phyloP scores from a whole-genome alignment of 1,139 yeast genomes.

The Magnusiomyces ingens region DNA sequence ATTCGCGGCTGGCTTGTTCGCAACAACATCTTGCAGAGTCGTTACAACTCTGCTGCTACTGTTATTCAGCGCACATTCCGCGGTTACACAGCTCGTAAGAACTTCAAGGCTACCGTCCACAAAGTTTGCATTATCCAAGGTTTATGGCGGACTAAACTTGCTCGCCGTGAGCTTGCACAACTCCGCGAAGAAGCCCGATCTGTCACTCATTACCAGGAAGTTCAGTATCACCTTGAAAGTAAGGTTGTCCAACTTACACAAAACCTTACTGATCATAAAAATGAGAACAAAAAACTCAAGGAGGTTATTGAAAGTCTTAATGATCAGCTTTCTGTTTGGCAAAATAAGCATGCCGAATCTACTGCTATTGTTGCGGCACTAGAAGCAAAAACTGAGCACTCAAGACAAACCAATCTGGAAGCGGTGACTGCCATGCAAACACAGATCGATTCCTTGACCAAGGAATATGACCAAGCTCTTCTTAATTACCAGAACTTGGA shows the following conservation, averaged over 20 bases:
- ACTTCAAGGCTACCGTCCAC: slow-evolving; percentile 38
- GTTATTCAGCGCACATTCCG: slow-evolving; percentile 64
- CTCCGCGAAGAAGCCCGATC: slow-evolving; percentile 84
- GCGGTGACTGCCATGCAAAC: slow-evolving; percentile 41
- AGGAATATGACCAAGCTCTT: slow-evolving; percentile 57
- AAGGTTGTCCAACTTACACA: slow-evolving; percentile 94
- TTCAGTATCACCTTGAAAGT: slow-evolving; percentile 86
- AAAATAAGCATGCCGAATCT: slow-evolving; percentile 28
- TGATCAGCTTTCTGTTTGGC: slow-evolving; percentile 32
- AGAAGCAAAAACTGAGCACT: slow-evolving; percentile 48
- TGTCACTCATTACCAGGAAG: slow-evolving; percentile 82
- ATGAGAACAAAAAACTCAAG: slow-evolving; percentile 69
- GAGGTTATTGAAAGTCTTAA: slow-evolving; percentile 51
- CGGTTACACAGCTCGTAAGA: slow-evolving; percentile 47
- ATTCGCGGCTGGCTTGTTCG: slow-evolving; percentile 63
- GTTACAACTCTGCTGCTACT: slow-evolving; percentile 57
- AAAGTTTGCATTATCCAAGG: slow-evolving; percentile 72
- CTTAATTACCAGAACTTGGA: slow-evolving; percentile 57
- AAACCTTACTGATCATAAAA: slow-evolving; percentile 65
- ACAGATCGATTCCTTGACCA: slow-evolving; percentile 46
- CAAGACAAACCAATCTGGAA: slow-evolving; percentile 49
- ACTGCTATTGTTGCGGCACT: slow-evolving; percentile 26
- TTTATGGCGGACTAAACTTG: slow-evolving; percentile 67
- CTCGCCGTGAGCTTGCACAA: slow-evolving; percentile 54
- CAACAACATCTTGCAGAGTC: slow-evolving; percentile 40